phyloP scores from a whole-genome alignment of 1,284 basidiomycete species.

The Boletellus dicymbophilus region DNA sequence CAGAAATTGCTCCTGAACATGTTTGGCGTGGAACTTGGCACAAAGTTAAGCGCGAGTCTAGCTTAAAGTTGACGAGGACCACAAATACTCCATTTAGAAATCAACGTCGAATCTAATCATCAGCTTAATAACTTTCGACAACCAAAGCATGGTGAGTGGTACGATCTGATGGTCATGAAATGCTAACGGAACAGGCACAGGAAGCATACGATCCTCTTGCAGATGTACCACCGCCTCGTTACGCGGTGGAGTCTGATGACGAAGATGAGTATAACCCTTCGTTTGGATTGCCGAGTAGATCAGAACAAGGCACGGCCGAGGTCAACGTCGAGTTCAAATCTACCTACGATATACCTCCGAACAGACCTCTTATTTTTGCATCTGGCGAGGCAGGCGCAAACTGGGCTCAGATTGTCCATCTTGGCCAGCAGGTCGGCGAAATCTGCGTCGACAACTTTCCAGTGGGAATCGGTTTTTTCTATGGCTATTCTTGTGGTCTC shows the following conservation, averaged over 20 bases:
- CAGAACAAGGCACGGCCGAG: conserved; percentile 18
- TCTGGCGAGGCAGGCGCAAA: conserved; percentile 46
- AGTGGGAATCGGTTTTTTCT: conserved; percentile 33
- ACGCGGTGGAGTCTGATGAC: conserved; percentile 68
- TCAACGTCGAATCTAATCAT: too few relatives aligned
- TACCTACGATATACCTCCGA: conserved; percentile 27
- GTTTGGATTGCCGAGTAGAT: conserved; percentile 8
- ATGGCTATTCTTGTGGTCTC: background rate
- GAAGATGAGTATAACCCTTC: conserved; percentile 61
- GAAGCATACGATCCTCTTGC: conserved; percentile 52
- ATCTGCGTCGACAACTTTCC: conserved; percentile 47
- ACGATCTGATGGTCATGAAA: background rate
- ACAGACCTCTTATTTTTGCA: conserved; percentile 42
- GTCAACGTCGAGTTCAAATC: conserved; percentile 43
- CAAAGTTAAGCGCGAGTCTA: too few relatives aligned
- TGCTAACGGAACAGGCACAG: conserved; percentile 30
- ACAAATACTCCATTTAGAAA: too few relatives aligned
- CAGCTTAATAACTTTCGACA: too few relatives aligned
- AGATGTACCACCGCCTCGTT: conserved; percentile 57
- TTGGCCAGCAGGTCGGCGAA: conserved; percentile 52
- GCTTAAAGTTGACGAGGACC: too few relatives aligned
- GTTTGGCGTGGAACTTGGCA: too few relatives aligned
- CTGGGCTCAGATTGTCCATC: conserved; percentile 51
- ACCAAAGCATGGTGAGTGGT: conserved; percentile 23
- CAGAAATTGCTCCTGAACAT: too few relatives aligned